Percentiles rank a stretch among this genome's conserved stretches.
Evolutionary conservation across 2,329 filamentous ascomycete genomes (phyloP).

Genomic region (Colletotrichum theobromicola): DNA sequence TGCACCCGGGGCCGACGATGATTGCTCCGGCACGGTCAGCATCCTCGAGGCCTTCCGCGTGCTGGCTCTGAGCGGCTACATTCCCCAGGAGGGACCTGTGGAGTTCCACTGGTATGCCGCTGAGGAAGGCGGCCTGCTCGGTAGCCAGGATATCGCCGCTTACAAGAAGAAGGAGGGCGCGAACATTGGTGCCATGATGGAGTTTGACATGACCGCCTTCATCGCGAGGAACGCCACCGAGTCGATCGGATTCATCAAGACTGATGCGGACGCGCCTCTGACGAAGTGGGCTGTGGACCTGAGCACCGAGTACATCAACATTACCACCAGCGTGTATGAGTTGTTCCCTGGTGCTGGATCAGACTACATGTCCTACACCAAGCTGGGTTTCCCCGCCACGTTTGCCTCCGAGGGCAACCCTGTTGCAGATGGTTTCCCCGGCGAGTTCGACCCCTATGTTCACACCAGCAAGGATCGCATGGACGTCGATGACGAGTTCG

Average conservation of each 20-base stretch:
- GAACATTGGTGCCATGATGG: conserved; percentile 76
- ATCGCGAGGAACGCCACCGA: conserved; percentile 40
- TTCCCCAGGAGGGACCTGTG: conserved; percentile 48
- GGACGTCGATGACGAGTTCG: conserved; percentile 40
- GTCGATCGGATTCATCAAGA: conserved; percentile 43
- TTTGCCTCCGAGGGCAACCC: conserved; percentile 45
- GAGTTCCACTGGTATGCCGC: conserved; percentile 86
- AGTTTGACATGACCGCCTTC: conserved; percentile 53
- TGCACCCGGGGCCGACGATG: conserved; percentile 76
- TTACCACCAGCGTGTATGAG: conserved; percentile 37
- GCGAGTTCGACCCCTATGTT: conserved; percentile 43
- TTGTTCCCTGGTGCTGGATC: conserved; percentile 38
- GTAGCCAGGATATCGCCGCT: conserved; percentile 69
- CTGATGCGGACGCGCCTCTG: conserved; percentile 37
- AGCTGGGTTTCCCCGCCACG: conserved; percentile 41
- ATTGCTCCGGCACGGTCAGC: conserved; percentile 74
- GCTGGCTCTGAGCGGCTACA: conserved; percentile 53
- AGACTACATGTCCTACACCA: conserved; percentile 46
- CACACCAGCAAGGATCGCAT: conserved; percentile 41
- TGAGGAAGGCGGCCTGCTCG: conserved; percentile 72
- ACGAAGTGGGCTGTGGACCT: conserved; percentile 39
- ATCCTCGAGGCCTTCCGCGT: conserved; percentile 76
- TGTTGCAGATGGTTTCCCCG: conserved; percentile 30
- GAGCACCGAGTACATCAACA: conserved; percentile 40
- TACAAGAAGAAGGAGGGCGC: conserved; percentile 67